Evolutionary conservation across 257 asterid species (phyloP).

Genomic region (Fraxinus quadrangulata): DNA sequence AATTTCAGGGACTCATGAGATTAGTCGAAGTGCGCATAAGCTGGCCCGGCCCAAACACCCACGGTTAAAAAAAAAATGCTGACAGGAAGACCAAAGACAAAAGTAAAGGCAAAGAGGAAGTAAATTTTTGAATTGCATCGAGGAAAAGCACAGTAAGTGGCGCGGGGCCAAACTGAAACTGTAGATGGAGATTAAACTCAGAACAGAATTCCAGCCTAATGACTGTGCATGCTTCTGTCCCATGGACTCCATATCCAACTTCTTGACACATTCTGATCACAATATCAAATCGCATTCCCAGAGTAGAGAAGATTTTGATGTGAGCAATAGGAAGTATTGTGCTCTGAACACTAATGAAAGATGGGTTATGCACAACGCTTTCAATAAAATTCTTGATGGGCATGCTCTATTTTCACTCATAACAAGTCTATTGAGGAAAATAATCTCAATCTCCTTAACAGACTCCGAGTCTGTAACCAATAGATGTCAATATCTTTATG

Average conservation of each 20-base stretch:
- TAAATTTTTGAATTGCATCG: not conserved
- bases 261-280: not conserved
- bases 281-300: not conserved
- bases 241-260: not conserved
- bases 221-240: not conserved
- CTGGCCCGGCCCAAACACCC: no score
- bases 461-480: not conserved
- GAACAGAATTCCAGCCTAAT: not conserved
- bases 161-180: not conserved
- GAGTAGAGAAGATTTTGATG: not conserved
- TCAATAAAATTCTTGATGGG: not conserved
- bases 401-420: not conserved
- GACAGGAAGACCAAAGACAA: constrained; percentile 2
- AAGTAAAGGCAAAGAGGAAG: not conserved
- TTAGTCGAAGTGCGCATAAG: no score
- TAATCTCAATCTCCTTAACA: not conserved
- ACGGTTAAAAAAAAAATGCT: not conserved
- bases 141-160: not conserved
- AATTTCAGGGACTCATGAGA: no score
- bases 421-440: constrained; percentile 7
- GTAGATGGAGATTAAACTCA: not conserved
- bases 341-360: not conserved
- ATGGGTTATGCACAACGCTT: not conserved
- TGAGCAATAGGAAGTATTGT: not conserved
- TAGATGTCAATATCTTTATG: not conserved